Evolutionary conservation across 164 flowering plant species (phyloP).

Genomic region (Aristolochia californica): DNA sequence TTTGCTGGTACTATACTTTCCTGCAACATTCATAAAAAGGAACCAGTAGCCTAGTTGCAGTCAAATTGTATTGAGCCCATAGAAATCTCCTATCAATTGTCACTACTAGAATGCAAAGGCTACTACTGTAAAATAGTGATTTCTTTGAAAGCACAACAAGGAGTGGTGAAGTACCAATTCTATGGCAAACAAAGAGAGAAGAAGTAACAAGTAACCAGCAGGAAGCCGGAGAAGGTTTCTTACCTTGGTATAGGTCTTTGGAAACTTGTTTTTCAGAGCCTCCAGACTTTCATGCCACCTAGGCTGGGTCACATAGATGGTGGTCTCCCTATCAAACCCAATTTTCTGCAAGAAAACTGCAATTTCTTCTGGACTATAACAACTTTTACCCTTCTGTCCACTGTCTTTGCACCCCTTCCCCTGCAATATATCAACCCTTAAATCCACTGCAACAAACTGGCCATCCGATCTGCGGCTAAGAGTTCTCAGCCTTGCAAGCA

Average conservation of each 20-base stretch:
- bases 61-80: no score
- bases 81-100: no score
- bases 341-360: conserved; percentile 59
- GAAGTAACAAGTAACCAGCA: neutral
- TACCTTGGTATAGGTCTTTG: conserved; percentile 86
- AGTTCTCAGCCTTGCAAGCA: conserved; percentile 63
- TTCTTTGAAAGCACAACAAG: no score
- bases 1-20: conserved; percentile 71
- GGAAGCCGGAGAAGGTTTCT: neutral
- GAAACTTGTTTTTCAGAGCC: conserved; percentile 66
- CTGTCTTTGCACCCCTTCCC: conserved; percentile 61
- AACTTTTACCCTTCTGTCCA: conserved; percentile 37
- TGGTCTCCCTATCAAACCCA: conserved; percentile 64
- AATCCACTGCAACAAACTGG: conserved; percentile 71
- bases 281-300: conserved; percentile 71
- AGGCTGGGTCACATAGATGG: conserved; percentile 71
- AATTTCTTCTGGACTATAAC: conserved; percentile 60
- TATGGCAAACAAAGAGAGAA: neutral
- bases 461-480: conserved; percentile 65
- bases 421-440: conserved; percentile 67
- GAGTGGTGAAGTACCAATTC: no score
- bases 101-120: no score
- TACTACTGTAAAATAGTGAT: no score
- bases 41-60: neutral
- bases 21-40: conserved; percentile 34